Evolutionary conservation across 129 eudicot genomes (phyloP).

Genomic region (Glebionis coronaria): DNA sequence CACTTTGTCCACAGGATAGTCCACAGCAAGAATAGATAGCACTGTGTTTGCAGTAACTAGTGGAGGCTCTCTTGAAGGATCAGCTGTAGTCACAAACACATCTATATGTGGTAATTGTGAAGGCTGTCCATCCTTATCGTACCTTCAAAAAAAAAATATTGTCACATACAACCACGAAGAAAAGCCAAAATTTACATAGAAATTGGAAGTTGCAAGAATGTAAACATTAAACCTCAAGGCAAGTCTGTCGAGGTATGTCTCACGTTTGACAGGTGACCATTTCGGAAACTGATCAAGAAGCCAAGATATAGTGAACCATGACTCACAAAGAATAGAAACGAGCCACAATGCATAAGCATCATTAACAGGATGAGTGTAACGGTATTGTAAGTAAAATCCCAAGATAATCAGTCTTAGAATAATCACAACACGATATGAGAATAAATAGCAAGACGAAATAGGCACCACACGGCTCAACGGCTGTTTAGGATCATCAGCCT

Average conservation of each 20-base stretch:
- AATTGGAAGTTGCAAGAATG: background rate
- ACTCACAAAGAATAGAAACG: slow-evolving; percentile 74
- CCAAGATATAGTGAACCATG: slow-evolving; percentile 89
- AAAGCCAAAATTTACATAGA: too few relatives aligned
- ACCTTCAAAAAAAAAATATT: slow-evolving; percentile 29
- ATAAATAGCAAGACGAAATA: slow-evolving; percentile 54
- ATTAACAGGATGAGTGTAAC: slow-evolving; percentile 74
- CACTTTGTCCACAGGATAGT: slow-evolving; percentile 83
- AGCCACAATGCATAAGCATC: slow-evolving; percentile 89
- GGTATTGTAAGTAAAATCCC: slow-evolving; percentile 79
- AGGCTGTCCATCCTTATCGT: slow-evolving; percentile 84
- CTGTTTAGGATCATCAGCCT: slow-evolving; percentile 78
- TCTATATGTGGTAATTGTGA: slow-evolving; percentile 82
- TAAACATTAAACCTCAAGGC: slow-evolving; percentile 35
- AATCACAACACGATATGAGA: slow-evolving; percentile 74
- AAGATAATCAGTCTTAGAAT: slow-evolving; percentile 61
- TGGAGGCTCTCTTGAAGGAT: slow-evolving; percentile 82
- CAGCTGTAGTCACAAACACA: slow-evolving; percentile 89
- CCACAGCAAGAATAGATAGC: slow-evolving; percentile 77
- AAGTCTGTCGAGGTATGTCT: slow-evolving; percentile 79
- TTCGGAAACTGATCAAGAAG: slow-evolving; percentile 87
- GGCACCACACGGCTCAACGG: slow-evolving; percentile 84
- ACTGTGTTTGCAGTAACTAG: slow-evolving; percentile 81
- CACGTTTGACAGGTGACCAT: slow-evolving; percentile 79
- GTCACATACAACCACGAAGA: too few relatives aligned